These are phyloP conservation scores for Coemansia nantahalensis DNA, from an alignment of 192 early-diverging fungal species.

Conservation along the genomic window DNA sequence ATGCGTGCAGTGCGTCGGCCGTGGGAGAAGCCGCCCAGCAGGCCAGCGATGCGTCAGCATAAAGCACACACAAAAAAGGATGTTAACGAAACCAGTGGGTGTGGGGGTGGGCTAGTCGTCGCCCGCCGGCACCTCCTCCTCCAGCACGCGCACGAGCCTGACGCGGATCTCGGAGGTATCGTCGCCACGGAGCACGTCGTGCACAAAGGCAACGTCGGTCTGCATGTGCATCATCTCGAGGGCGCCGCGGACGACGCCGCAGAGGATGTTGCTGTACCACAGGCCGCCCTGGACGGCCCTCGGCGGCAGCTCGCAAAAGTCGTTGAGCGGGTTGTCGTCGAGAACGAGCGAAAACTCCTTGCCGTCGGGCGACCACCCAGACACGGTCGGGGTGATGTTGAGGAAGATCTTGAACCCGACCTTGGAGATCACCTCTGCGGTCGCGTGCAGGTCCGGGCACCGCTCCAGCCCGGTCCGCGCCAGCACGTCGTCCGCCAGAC, in stretches of 20 bases:
- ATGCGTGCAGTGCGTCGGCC: too few relatives aligned
- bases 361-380: constrained; percentile 77
- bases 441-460: constrained; percentile 86
- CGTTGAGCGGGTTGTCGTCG: constrained; percentile 95
- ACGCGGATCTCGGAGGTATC: constrained; percentile 92
- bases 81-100: too few relatives aligned
- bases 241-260: constrained; percentile 91
- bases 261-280: constrained; percentile 97
- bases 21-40: too few relatives aligned
- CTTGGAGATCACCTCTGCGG: constrained; percentile 94
- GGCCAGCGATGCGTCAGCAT: too few relatives aligned
- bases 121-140: constrained; percentile 92
- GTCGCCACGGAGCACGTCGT: constrained; percentile 80
- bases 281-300: constrained; percentile 69
- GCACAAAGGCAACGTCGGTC: constrained; percentile 80
- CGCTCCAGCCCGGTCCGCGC: constrained; percentile 62
- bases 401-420: constrained; percentile 97
- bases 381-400: constrained; percentile 79
- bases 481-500: constrained; percentile 95
- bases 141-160: constrained; percentile 79
- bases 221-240: constrained; percentile 98
- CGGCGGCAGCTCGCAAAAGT: constrained; percentile 96
- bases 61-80: too few relatives aligned
- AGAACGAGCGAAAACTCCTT: constrained; percentile 92
- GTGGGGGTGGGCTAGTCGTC: constrained; percentile 66